Evolutionary conservation across 2,329 filamentous ascomycete species (phyloP).

Genomic region (Grosmannia clavigera): DNA sequence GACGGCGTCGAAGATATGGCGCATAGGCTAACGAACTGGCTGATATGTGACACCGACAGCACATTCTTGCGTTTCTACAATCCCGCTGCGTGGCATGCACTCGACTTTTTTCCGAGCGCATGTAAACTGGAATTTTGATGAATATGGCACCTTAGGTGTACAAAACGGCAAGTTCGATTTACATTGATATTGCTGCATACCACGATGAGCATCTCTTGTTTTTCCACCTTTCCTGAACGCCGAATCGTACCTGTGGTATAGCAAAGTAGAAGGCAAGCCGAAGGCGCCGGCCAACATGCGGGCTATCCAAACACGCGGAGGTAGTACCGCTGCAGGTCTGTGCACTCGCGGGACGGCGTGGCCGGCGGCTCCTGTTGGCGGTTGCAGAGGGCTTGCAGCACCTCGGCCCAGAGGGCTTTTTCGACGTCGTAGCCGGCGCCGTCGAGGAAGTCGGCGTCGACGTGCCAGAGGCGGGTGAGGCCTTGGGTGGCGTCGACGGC

Average conservation of each 20-base stretch:
- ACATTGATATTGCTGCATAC: too few relatives aligned
- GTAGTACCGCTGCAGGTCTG: conserved; percentile 23
- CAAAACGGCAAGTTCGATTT: too few relatives aligned
- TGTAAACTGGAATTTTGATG: not conserved
- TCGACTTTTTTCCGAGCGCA: not conserved
- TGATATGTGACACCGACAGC: not conserved
- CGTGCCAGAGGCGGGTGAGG: conserved; percentile 18
- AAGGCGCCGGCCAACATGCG: not conserved
- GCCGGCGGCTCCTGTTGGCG: conserved; percentile 10
- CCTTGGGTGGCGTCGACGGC: conserved; percentile 13
- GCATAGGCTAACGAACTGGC: not conserved
- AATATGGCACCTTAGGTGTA: not conserved
- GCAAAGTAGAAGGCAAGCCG: not conserved
- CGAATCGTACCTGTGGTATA: too few relatives aligned
- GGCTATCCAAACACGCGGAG: conserved; percentile 1
- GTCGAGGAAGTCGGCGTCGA: conserved; percentile 14
- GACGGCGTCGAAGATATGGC: not conserved
- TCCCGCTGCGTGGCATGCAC: not conserved
- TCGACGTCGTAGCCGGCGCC: conserved; percentile 21
- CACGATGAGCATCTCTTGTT: too few relatives aligned
- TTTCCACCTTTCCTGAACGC: too few relatives aligned
- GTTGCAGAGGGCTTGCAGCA: conserved; percentile 18
- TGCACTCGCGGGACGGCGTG: conserved; percentile 10
- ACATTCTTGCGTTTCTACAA: not conserved
- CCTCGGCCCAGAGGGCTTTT: conserved; percentile 20